Base-by-base conservation (phyloP, 163 green algal genomes). In the Smithsoniella earleae region DNA sequence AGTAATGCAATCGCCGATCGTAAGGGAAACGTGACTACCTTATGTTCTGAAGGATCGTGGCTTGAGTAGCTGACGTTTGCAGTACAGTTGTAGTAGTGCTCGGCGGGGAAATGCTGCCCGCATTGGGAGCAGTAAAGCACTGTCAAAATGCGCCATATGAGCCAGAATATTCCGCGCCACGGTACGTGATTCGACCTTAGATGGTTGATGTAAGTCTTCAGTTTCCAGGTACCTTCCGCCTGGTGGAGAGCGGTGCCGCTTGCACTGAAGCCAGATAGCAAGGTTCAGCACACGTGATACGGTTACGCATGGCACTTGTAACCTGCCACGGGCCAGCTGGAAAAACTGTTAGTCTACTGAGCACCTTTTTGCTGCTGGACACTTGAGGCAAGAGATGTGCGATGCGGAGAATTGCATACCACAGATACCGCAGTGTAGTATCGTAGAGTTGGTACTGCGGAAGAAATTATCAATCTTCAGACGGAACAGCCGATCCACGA, bases 51-150 rank as follows among this genome's bases (percentile, higher is more conserved):
- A n/a, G n/a, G n/a, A n/a, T n/a, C n/a, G n/a, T n/a, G n/a, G n/a
- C n/a, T n/a, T 49, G 40, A 10, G 13, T 49, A 49, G 40, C 10
- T 49, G 13, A 49, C 13, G 40, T 22, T 13, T 49, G 40, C 40
- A 49, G 40, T 16, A 34, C 58, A 69, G 10, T 30, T 3, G 6
- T 40, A 16, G 27, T 38, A 69, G 6, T 69, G 16, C 22, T 30
- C n/a, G 8, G 58, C 58, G 27, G 58, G 58, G 34, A 69, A 69
- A 33, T 69, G 58, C 1, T 43, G 58, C 3, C 20, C 30, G 25
- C 58, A 69, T 3, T 4, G 5, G 25, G 27, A 69, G 58, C 58
- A 69, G 27, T 69, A 69, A n/a, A 69, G 31, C 58, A 69, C 58
- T 34, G 58, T 69, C 5, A 69, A 30, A 13, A 69, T 34, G 34